A percentile compares a stretch with the other conserved stretches of the same genome.
Evolutionary conservation across 306 rosid species (phyloP).

Genomic region (Lathyrus aphaca): DNA sequence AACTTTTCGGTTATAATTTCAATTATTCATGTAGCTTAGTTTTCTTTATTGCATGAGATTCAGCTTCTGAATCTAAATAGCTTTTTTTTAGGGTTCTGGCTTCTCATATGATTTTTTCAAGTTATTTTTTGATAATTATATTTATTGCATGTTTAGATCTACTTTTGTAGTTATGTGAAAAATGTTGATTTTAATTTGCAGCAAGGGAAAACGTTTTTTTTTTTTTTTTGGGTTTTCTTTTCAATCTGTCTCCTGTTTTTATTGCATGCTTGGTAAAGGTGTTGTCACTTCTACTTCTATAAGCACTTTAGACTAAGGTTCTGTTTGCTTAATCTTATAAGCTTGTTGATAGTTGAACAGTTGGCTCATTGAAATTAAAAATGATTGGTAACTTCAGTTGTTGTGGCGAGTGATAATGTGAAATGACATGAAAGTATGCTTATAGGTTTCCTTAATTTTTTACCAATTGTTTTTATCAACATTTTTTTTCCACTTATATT

Average conservation of each 20-base stretch:
- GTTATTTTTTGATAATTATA: neutral
- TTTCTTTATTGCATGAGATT: neutral
- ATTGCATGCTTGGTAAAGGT: constrained; percentile 1
- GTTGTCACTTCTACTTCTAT: neutral
- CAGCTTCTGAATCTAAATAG: neutral
- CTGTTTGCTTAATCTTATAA: neutral
- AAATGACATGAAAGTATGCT: neutral
- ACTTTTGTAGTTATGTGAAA: neutral
- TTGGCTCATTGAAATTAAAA: neutral
- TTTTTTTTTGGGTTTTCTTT: neutral
- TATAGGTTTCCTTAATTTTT: neutral
- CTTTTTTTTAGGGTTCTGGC: neutral
- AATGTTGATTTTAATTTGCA: neutral
- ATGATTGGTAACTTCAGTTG: neutral
- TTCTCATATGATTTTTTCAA: neutral
- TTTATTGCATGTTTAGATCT: constrained; percentile 1
- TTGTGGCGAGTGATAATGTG: neutral
- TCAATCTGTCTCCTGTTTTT: neutral
- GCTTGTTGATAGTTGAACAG: neutral
- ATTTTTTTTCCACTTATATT: too few relatives aligned
- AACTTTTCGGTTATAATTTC: neutral
- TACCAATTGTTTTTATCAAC: too few relatives aligned
- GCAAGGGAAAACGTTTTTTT: neutral
- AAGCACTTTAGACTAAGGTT: neutral
- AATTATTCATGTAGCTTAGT: neutral